Conservation (phyloP, 1,139 yeast species). For the Candida frijolesensis region DNA sequence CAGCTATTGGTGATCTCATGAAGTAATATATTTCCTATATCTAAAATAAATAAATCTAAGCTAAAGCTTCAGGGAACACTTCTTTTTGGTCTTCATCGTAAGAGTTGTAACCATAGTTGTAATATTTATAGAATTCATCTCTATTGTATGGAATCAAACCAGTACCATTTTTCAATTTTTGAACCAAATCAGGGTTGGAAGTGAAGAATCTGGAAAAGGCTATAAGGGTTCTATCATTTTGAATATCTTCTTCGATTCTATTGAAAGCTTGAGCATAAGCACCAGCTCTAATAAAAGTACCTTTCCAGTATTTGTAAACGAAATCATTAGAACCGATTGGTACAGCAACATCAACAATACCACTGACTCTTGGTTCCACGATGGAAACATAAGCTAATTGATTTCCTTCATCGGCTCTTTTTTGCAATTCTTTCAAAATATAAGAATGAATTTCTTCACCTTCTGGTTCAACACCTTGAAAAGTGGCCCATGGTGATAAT, state of each 20-base stretch:
- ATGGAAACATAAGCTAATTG: conserved; percentile 51
- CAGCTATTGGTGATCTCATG: too few relatives aligned
- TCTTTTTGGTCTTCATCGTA: conserved; percentile 21
- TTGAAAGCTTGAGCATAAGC: conserved; percentile 32
- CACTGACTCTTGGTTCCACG: conserved; percentile 45
- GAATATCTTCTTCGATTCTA: conserved; percentile 24
- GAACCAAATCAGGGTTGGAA: conserved; percentile 55
- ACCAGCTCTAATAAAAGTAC: conserved; percentile 51
- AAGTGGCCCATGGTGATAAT: conserved; percentile 59
- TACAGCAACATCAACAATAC: conserved; percentile 19
- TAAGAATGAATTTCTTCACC: conserved; percentile 38
- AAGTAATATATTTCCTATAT: neutral
- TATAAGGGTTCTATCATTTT: conserved; percentile 26
- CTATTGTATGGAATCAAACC: conserved; percentile 28
- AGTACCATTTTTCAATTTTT: conserved; percentile 45
- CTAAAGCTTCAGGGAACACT: conserved; percentile 14
- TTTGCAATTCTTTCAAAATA: conserved; percentile 37
- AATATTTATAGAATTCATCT: conserved; percentile 21
- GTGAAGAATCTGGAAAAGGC: conserved; percentile 50
- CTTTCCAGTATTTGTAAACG: conserved; percentile 48
- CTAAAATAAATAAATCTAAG: conserved; percentile 6
- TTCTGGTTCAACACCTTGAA: conserved; percentile 41
- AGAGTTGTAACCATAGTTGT: conserved; percentile 23
- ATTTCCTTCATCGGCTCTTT: conserved; percentile 39
- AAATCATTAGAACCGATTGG: conserved; percentile 32